Evolutionary conservation across 2,329 filamentous ascomycete species (phyloP), one percentile per base, ranked within the genome.

Genomic region (Talaromyces atroroseus): DNA sequence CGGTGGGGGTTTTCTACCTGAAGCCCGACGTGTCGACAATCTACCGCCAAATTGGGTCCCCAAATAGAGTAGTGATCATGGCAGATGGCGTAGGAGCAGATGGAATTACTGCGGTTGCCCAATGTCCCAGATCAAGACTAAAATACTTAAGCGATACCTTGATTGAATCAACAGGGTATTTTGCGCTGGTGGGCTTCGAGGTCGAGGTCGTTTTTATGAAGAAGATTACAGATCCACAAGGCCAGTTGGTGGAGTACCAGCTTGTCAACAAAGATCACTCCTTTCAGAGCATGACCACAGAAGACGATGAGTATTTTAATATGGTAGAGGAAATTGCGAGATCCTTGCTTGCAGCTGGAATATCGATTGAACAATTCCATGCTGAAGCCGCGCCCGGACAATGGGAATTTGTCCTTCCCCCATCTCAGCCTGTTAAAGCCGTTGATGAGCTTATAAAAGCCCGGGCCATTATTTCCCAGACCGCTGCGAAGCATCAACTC

Each of bases 341-440:
- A 16, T 52, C 59, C 6, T 26, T 68, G 5, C 46, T 58, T 18
- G 49, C 51, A 4, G 57, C 56, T 5, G 65, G 61, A 16, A 59
- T 68, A 10, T 23, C 49, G 4, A 36, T 68, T 11, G 59, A 67
- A 40, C 64, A 68, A 42, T 66, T 64, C 52, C 66, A 68, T 36
- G 50, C 63, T 18, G 66, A 68, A 49, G 58, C 60, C 14, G 59
- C 59, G 2, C 64, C 65, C 1, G 64, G 65, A 2, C 66, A 68
- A 52, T 68, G 62, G 59, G 65, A 68, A 51, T 66, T 68, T 50
- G 60, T 66, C 2, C 58, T 68, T 1, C 61, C 61, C 1, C 65
- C 64, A 3, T 23, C 49, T 1, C 32, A 50, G 2, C 66, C 66
- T 5, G 50, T 67, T 6, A 18, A 60, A 6, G 64, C 66, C 5